These are phyloP conservation scores for Plicaturopsis crispa DNA, from an alignment of 768 basidiomycete species.

Conservation along the genomic window DNA sequence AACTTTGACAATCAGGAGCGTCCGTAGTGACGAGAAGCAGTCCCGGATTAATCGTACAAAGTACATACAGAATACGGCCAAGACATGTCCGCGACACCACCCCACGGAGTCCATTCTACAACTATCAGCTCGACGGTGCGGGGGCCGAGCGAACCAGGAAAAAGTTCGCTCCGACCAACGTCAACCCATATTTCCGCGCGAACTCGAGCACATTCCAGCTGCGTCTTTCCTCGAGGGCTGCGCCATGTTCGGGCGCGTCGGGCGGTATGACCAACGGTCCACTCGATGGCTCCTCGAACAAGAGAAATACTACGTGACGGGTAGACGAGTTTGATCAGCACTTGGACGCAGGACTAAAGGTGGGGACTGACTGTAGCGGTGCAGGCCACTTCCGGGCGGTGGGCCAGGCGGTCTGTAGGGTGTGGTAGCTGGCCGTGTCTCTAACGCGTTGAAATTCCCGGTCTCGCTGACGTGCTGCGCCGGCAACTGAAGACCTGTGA, in stretches of 20 bases:
- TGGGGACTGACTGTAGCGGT: slow-evolving; percentile 46
- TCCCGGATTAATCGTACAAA: too few relatives aligned
- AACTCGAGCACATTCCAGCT: slow-evolving; percentile 52
- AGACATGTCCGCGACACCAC: too few relatives aligned
- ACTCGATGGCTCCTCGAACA: slow-evolving; percentile 49
- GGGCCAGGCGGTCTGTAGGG: slow-evolving; percentile 54
- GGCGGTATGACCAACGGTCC: slow-evolving; percentile 30
- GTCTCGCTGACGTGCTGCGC: slow-evolving; percentile 15
- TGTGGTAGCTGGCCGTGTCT: slow-evolving; percentile 39
- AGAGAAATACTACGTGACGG: slow-evolving; percentile 36
- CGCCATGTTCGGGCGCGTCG: slow-evolving; percentile 38
- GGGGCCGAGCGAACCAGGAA: slow-evolving; percentile 33
- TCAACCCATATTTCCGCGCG: slow-evolving; percentile 41
- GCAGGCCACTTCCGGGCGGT: slow-evolving; percentile 41
- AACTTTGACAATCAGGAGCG: too few relatives aligned
- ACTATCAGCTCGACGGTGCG: too few relatives aligned
- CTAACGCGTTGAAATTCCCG: slow-evolving; percentile 26
- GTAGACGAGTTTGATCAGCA: background rate
- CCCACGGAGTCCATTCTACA: too few relatives aligned
- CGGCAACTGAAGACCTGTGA: slow-evolving; percentile 28
- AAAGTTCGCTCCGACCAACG: slow-evolving; percentile 53
- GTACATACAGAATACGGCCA: too few relatives aligned
- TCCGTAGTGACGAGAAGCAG: too few relatives aligned
- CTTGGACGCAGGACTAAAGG: slow-evolving; percentile 4
- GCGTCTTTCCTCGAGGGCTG: slow-evolving; percentile 34